phyloP scores from a whole-genome alignment of 208 protist genomes.

The Trypanosoma theileri region DNA sequence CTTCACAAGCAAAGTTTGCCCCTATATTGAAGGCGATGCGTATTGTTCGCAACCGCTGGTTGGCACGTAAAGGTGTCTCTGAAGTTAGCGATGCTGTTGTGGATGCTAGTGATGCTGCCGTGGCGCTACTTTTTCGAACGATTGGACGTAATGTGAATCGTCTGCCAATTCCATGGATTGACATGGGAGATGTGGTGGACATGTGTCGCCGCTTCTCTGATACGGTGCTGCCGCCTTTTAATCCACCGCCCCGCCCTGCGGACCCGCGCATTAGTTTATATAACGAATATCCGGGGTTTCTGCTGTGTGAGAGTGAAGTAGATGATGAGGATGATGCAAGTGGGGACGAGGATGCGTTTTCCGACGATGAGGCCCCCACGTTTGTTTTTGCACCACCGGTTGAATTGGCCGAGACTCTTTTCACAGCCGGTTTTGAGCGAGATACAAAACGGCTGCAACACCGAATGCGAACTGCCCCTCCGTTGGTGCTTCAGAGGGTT shows the following conservation, averaged over 20 bases:
- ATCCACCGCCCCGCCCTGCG: slow-evolving; percentile 84
- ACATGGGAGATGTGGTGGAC: slow-evolving; percentile 90
- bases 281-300: slow-evolving; percentile 88
- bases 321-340: slow-evolving; percentile 86
- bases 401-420: slow-evolving; percentile 78
- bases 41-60: slow-evolving; percentile 77
- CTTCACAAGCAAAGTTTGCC: slow-evolving; percentile 70
- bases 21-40: slow-evolving; percentile 84
- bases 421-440: slow-evolving; percentile 82
- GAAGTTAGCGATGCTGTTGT: slow-evolving; percentile 60
- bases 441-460: slow-evolving; percentile 88
- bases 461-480: slow-evolving; percentile 85
- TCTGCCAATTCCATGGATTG: slow-evolving; percentile 90
- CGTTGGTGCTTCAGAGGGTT: slow-evolving; percentile 75
- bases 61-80: slow-evolving; percentile 60
- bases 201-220: slow-evolving; percentile 85
- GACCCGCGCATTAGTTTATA: slow-evolving; percentile 85
- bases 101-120: slow-evolving; percentile 49
- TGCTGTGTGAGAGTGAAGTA: slow-evolving; percentile 87
- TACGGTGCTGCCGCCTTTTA: slow-evolving; percentile 57
- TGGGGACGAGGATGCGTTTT: slow-evolving; percentile 85
- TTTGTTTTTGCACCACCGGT: slow-evolving; percentile 90
- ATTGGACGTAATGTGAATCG: slow-evolving; percentile 83
- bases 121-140: slow-evolving; percentile 73
- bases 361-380: slow-evolving; percentile 85